A percentile compares a stretch with the other conserved stretches of the same genome.
Evolutionary conservation across 306 rosid species (phyloP).

Genomic region (Sindora glabra): DNA sequence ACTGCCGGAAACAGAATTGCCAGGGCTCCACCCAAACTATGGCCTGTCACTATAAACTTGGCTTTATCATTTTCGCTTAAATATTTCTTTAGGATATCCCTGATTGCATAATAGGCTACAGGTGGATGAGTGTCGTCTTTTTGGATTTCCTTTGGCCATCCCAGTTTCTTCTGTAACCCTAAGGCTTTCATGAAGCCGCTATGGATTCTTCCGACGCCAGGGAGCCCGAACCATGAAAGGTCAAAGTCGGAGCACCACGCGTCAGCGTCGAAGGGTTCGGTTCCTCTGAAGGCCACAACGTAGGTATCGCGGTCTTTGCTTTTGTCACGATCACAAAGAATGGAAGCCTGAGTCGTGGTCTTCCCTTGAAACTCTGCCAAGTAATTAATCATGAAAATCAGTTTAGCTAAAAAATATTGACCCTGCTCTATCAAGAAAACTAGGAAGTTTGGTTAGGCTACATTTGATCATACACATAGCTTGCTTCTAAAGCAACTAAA

Average conservation of each 20-base stretch:
- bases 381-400: too few relatives aligned
- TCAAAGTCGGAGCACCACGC: conserved; percentile 49
- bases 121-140: neutral
- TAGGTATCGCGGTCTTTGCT: conserved; percentile 17
- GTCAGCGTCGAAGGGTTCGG: conserved; percentile 39
- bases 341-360: conserved; percentile 32
- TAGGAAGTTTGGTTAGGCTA: too few relatives aligned
- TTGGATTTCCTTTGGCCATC: conserved; percentile 23
- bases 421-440: too few relatives aligned
- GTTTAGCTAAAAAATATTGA: too few relatives aligned
- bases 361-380: conserved; percentile 37
- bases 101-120: conserved; percentile 31
- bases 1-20: conserved; percentile 22
- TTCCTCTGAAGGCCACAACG: conserved; percentile 48
- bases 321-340: conserved; percentile 29
- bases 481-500: too few relatives aligned
- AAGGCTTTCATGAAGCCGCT: conserved; percentile 56
- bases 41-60: conserved; percentile 29
- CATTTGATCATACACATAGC: too few relatives aligned
- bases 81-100: conserved; percentile 3
- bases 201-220: conserved; percentile 33
- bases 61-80: neutral
- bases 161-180: conserved; percentile 25
- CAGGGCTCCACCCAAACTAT: conserved; percentile 35
- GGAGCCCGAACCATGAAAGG: conserved; percentile 41